Evolutionary conservation across 768 basidiomycete genomes (phyloP).

Genomic region (Naganishia antarctica): DNA sequence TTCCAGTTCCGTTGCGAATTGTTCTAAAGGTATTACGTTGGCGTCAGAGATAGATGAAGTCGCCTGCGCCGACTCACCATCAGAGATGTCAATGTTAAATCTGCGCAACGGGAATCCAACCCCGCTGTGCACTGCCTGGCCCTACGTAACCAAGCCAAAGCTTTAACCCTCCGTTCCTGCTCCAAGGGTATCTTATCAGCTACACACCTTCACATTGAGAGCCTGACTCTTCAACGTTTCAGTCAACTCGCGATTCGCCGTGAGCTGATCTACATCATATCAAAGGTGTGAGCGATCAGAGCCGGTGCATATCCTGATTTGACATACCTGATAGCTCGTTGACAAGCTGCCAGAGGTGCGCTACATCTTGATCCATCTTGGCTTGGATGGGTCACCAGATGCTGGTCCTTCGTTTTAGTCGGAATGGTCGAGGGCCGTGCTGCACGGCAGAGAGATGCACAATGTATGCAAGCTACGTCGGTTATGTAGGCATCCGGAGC

Average conservation of each 20-base stretch:
- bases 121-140: conserved; percentile 66
- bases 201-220: conserved; percentile 65
- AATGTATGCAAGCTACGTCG: too few species aligned
- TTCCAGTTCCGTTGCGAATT: conserved; percentile 87
- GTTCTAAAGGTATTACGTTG: conserved; percentile 57
- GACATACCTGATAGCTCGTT: conserved; percentile 29
- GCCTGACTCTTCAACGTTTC: conserved; percentile 65
- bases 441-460: too few species aligned
- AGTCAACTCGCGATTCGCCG: conserved; percentile 73
- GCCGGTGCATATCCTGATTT: not conserved
- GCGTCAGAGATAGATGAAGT: not conserved
- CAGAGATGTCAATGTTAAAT: conserved; percentile 77
- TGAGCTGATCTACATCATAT: conserved; percentile 52
- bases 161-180: not conserved
- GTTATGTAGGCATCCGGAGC: too few species aligned
- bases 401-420: too few species aligned
- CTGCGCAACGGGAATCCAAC: conserved; percentile 74
- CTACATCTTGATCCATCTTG: conserved; percentile 28
- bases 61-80: conserved; percentile 35
- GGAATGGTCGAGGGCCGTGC: too few species aligned
- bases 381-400: not conserved
- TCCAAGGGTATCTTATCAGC: not conserved
- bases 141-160: conserved; percentile 50
- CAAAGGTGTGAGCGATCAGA: not conserved
- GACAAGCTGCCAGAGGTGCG: conserved; percentile 25